A percentile compares a stretch with the other conserved stretches of the same genome.
phyloP scores from a whole-genome alignment of 148 eudicot species.

The Rhododendron vialii region DNA sequence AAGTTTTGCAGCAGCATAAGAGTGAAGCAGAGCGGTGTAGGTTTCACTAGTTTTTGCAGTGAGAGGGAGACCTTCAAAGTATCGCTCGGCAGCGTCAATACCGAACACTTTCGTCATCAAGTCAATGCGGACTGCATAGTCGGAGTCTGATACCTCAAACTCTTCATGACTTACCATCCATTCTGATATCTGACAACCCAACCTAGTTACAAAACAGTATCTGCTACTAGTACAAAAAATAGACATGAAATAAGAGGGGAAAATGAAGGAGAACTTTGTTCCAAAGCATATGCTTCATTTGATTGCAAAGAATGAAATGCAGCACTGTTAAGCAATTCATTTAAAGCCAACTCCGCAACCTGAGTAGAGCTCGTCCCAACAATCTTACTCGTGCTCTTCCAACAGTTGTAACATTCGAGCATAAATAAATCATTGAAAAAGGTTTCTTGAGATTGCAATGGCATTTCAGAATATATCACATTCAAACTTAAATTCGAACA shows the following conservation, averaged over 20 bases:
- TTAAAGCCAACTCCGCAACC: not conserved
- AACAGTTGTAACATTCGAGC: not conserved
- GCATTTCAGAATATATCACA: too few relatives aligned
- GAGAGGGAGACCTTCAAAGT: conserved; percentile 70
- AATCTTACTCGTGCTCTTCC: not conserved
- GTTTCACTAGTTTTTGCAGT: conserved; percentile 75
- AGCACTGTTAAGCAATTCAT: not conserved
- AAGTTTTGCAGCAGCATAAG: conserved; percentile 60
- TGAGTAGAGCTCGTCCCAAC: not conserved
- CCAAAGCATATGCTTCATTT: not conserved
- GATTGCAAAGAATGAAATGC: not conserved
- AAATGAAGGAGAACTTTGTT: not conserved
- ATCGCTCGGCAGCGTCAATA: conserved; percentile 86
- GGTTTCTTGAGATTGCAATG: conserved; percentile 1
- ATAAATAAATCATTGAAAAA: not conserved
- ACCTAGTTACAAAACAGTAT: not conserved
- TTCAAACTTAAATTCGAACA: not conserved
- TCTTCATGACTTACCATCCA: conserved; percentile 83
- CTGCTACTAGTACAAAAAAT: not conserved
- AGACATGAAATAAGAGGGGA: not conserved
- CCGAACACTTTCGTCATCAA: conserved; percentile 91
- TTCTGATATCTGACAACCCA: conserved; percentile 73
- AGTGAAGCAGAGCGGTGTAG: conserved; percentile 88
- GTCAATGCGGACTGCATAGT: conserved; percentile 80
- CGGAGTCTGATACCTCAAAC: conserved; percentile 62